phyloP scores from a whole-genome alignment of 78 protist genomes.

The Chrysochromulina parva region DNA sequence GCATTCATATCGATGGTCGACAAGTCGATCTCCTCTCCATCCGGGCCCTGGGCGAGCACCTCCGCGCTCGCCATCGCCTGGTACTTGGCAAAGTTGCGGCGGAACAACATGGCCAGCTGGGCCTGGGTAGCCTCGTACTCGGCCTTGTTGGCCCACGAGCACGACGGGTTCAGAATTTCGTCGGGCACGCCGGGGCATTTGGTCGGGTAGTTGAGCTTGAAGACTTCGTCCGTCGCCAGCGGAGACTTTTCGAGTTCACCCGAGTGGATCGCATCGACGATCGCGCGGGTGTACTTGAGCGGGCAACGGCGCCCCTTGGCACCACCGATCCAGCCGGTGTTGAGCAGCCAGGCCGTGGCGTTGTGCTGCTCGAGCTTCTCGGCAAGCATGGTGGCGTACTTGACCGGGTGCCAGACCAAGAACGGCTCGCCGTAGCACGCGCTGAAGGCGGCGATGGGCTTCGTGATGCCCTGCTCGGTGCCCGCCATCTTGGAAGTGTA shows the following conservation, averaged over 20 bases:
- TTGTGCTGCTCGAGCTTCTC: slow-evolving; percentile 58
- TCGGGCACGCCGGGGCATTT: slow-evolving; percentile 69
- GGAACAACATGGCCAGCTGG: slow-evolving; percentile 77
- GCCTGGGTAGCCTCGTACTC: slow-evolving; percentile 47
- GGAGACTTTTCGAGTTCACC: slow-evolving; percentile 71
- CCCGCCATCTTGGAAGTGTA: slow-evolving; percentile 96
- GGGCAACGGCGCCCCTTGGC: slow-evolving; percentile 83
- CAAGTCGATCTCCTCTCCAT: no score
- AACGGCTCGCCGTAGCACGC: slow-evolving; percentile 95
- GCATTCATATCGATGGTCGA: no score
- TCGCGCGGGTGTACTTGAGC: slow-evolving; percentile 84
- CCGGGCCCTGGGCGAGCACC: neutral
- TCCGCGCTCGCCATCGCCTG: neutral
- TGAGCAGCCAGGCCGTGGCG: slow-evolving; percentile 83
- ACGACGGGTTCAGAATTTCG: slow-evolving; percentile 78
- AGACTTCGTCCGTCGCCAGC: slow-evolving; percentile 55
- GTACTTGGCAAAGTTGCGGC: slow-evolving; percentile 4
- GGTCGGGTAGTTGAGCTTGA: slow-evolving; percentile 79
- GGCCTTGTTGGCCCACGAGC: slow-evolving; percentile 82
- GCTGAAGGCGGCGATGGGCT: slow-evolving; percentile 93
- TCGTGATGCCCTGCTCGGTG: slow-evolving; percentile 92
- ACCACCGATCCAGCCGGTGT: slow-evolving; percentile 90
- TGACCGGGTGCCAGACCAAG: slow-evolving; percentile 90
- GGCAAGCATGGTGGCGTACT: slow-evolving; percentile 90
- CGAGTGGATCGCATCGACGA: slow-evolving; percentile 88